Percentiles rank a stretch among this genome's conserved stretches.
These are phyloP conservation scores for Naegleria lovaniensis DNA, from an alignment of 208 protist species.

Conservation along the genomic window DNA sequence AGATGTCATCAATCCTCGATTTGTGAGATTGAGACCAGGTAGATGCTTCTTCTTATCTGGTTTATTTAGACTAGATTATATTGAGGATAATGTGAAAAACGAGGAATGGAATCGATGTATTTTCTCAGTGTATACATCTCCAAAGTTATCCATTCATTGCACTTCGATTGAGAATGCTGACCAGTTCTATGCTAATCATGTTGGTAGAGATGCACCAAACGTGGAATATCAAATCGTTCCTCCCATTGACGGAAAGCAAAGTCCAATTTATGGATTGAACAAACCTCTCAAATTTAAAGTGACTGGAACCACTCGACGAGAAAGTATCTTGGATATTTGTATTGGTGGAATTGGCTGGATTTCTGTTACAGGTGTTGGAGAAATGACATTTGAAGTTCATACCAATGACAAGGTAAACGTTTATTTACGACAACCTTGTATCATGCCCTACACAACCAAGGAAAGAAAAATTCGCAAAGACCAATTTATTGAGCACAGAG, in stretches of 20 bases:
- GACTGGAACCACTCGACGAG: background rate
- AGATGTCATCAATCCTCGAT: background rate
- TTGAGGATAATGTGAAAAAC: background rate
- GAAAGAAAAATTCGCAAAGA: background rate
- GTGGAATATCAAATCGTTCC: background rate
- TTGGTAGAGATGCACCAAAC: background rate
- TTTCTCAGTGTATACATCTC: background rate
- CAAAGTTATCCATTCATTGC: background rate
- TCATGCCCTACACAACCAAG: background rate
- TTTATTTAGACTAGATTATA: background rate
- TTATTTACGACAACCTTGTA: background rate
- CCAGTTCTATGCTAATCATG: background rate
- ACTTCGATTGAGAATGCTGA: background rate
- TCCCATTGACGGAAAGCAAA: background rate
- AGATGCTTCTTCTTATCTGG: constrained; percentile 14
- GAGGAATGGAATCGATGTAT: background rate
- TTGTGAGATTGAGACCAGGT: constrained; percentile 1
- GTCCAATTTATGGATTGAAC: background rate
- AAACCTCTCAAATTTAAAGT: background rate
- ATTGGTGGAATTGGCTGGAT: constrained; percentile 25
- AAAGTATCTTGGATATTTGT: background rate
- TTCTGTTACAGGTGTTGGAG: constrained; percentile 15
- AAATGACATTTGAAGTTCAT: background rate
- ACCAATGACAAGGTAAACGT: background rate
- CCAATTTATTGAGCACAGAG: background rate